phyloP scores from a whole-genome alignment of 2,329 filamentous ascomycete species.

The Xylariaceae sp. region DNA sequence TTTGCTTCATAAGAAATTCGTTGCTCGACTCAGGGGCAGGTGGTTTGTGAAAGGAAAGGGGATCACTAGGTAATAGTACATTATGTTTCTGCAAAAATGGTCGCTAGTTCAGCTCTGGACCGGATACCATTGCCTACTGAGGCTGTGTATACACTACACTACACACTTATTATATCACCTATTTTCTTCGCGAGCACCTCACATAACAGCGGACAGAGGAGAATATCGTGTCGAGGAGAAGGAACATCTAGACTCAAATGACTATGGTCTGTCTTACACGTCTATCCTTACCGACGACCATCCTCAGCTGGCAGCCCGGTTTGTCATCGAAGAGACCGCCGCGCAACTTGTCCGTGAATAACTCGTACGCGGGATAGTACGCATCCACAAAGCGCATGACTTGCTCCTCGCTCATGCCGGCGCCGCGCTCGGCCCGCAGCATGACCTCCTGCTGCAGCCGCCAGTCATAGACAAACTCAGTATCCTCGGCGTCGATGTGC shows the following conservation, averaged over 20 bases:
- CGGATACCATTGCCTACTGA: too few species aligned
- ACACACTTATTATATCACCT: too few species aligned
- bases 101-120: too few species aligned
- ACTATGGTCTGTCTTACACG: constrained; percentile 54
- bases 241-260: constrained; percentile 37
- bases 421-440: constrained; percentile 61
- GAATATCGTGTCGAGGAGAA: not conserved
- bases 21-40: not conserved
- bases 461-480: constrained; percentile 78
- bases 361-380: constrained; percentile 69
- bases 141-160: too few species aligned
- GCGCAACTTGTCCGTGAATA: constrained; percentile 59
- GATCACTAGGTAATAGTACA: not conserved
- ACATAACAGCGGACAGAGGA: not conserved
- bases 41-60: not conserved
- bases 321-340: constrained; percentile 50
- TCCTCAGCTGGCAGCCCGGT: constrained; percentile 53
- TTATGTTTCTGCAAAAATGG: constrained; percentile 7
- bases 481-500: constrained; percentile 65
- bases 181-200: too few species aligned
- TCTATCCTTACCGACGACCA: constrained; percentile 59
- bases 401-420: constrained; percentile 78
- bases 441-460: constrained; percentile 73
- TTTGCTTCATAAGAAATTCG: not conserved
- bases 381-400: constrained; percentile 69